These are phyloP conservation scores for Leccinum fibrillosum DNA, from an alignment of 768 basidiomycete genomes.

Conservation along the genomic window DNA sequence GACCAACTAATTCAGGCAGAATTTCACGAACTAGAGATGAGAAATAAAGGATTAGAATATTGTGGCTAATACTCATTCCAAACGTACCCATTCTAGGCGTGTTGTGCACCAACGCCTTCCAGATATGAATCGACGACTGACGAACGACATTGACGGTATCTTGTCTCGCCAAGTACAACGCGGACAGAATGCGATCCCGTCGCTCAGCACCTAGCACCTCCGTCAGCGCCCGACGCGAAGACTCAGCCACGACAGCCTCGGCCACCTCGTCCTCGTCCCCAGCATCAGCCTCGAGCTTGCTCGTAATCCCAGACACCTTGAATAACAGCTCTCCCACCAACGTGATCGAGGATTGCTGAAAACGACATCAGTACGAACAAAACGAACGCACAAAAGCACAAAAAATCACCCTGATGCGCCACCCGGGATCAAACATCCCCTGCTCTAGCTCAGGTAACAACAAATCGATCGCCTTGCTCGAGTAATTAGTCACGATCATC, in stretches of 20 bases:
- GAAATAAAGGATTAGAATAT: conserved; percentile 6
- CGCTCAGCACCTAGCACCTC: conserved; percentile 88
- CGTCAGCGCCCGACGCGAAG: conserved; percentile 79
- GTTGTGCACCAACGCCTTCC: conserved; percentile 97
- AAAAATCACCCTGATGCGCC: conserved; percentile 85
- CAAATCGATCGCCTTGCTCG: conserved; percentile 86
- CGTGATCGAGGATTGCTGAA: conserved; percentile 90
- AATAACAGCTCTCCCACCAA: conserved; percentile 94
- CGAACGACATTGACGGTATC: conserved; percentile 88
- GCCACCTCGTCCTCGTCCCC: conserved; percentile 71
- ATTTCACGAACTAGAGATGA: conserved; percentile 73
- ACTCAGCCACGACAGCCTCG: conserved; percentile 67
- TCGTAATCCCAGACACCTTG: conserved; percentile 94
- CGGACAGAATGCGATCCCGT: conserved; percentile 86
- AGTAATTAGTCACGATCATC: conserved; percentile 96
- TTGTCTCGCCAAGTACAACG: conserved; percentile 89
- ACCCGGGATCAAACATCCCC: conserved; percentile 92
- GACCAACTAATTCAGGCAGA: conserved; percentile 76
- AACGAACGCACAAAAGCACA: background rate
- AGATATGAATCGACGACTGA: conserved; percentile 90
- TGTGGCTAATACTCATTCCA: background rate
- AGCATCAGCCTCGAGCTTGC: conserved; percentile 71
- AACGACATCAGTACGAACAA: background rate
- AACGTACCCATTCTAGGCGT: conserved; percentile 80
- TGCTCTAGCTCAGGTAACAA: conserved; percentile 90